Evolutionary conservation across 768 basidiomycete species (phyloP).

Genomic region (Mycena galopus): DNA sequence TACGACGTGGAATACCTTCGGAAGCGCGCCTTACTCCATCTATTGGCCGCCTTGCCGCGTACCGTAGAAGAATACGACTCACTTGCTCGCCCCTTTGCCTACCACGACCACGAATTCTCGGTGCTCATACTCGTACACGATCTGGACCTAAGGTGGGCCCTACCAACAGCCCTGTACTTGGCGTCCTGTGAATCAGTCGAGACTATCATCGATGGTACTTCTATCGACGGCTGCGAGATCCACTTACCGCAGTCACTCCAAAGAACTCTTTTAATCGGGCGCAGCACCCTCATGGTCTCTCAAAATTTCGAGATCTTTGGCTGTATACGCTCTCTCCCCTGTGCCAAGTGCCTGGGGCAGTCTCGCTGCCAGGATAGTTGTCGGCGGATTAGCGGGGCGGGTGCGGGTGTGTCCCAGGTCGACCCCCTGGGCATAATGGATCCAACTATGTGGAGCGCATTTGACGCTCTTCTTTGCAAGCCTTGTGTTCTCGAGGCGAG

Average conservation of each 20-base stretch:
- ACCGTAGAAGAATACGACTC: neutral
- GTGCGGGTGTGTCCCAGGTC: neutral
- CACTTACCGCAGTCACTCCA: neutral
- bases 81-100: neutral
- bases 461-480: neutral
- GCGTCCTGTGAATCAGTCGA: neutral
- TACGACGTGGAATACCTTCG: constrained; percentile 24
- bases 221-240: neutral
- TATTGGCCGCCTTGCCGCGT: neutral
- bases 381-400: neutral
- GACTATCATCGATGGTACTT: constrained; percentile 4
- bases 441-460: neutral
- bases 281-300: neutral
- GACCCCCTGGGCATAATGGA: neutral
- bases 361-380: neutral
- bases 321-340: neutral
- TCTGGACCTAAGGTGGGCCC: constrained; percentile 4
- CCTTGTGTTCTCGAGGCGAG: neutral
- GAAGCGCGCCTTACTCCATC: constrained; percentile 7
- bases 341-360: neutral
- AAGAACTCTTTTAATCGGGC: neutral
- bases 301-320: neutral
- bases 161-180: constrained; percentile 4
- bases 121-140: neutral
- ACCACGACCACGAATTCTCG: neutral